Conservation (phyloP, 1,284 basidiomycete species). For the Rhodotorula sp. region DNA sequence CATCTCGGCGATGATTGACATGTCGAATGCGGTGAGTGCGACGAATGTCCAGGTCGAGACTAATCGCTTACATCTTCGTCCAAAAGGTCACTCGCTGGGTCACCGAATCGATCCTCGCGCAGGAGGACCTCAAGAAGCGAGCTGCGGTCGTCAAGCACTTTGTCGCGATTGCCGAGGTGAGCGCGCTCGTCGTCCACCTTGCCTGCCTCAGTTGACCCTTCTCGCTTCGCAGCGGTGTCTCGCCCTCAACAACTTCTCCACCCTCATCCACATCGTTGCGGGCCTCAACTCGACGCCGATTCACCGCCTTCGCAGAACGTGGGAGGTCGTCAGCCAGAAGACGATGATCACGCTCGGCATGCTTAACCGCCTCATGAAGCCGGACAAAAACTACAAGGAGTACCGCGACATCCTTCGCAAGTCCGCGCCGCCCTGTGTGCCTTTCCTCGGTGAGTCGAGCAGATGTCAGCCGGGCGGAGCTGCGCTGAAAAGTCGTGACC, state of each 20-base stretch:
- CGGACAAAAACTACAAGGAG: conserved; percentile 81
- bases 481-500: too few relatives aligned
- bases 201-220: conserved; percentile 24
- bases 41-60: background rate
- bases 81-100: conserved; percentile 80
- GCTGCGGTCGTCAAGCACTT: conserved; percentile 83
- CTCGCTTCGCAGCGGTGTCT: conserved; percentile 71
- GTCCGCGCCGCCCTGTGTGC: conserved; percentile 91
- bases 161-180: conserved; percentile 86
- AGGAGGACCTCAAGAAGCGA: conserved; percentile 81
- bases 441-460: conserved; percentile 77
- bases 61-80: background rate
- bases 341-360: conserved; percentile 35
- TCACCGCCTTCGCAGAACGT: conserved; percentile 85
- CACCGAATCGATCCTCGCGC: conserved; percentile 77
- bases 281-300: conserved; percentile 94
- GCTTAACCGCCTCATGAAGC: conserved; percentile 48
- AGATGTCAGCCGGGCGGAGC: too few relatives aligned
- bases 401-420: conserved; percentile 82
- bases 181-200: conserved; percentile 45
- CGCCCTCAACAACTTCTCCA: conserved; percentile 86
- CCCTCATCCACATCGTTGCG: conserved; percentile 91
- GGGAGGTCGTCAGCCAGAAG: conserved; percentile 79
- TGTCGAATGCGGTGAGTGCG: conserved; percentile 76
- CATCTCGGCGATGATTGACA: conserved; percentile 85